These are phyloP conservation scores for Schizochytrium sp. DNA, from an alignment of 108 stramenopile genomes.

Conservation along the genomic window DNA sequence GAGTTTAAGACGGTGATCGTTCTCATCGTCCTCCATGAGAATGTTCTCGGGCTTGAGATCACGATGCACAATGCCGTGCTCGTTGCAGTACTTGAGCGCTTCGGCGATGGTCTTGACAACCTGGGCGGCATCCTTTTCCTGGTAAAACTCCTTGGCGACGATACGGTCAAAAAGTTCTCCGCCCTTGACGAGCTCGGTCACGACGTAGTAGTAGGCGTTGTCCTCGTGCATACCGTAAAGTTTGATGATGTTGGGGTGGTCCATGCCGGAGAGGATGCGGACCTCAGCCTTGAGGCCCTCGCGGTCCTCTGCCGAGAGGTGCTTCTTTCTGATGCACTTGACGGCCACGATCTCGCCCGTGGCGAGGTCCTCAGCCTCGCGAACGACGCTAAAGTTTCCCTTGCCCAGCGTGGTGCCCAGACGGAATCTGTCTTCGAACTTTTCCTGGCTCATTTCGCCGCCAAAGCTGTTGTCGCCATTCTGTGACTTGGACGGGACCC, in stretches of 20 bases:
- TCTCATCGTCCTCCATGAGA: constrained; percentile 59
- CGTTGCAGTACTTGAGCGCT: constrained; percentile 69
- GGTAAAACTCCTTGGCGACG: constrained; percentile 75
- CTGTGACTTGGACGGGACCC: background rate
- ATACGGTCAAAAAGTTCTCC: constrained; percentile 94
- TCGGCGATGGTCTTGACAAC: constrained; percentile 64
- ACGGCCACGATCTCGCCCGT: background rate
- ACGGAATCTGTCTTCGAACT: background rate
- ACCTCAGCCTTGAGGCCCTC: background rate
- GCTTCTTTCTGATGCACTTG: constrained; percentile 17
- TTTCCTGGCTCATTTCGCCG: background rate
- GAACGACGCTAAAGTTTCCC: constrained; percentile 16
- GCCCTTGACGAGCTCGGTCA: constrained; percentile 74
- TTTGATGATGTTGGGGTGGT: constrained; percentile 67
- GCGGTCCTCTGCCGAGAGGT: background rate
- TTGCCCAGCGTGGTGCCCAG: constrained; percentile 4
- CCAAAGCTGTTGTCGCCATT: background rate
- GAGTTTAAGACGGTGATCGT: constrained; percentile 82
- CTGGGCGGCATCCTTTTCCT: constrained; percentile 77
- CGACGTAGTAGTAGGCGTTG: constrained; percentile 64
- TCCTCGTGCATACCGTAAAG: constrained; percentile 83
- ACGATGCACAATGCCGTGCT: constrained; percentile 64
- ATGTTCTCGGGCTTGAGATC: constrained; percentile 90
- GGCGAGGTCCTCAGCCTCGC: background rate
- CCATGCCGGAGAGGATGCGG: constrained; percentile 14